Conservation (phyloP, 805 yeast species). For the Huiozyma naganishii region DNA sequence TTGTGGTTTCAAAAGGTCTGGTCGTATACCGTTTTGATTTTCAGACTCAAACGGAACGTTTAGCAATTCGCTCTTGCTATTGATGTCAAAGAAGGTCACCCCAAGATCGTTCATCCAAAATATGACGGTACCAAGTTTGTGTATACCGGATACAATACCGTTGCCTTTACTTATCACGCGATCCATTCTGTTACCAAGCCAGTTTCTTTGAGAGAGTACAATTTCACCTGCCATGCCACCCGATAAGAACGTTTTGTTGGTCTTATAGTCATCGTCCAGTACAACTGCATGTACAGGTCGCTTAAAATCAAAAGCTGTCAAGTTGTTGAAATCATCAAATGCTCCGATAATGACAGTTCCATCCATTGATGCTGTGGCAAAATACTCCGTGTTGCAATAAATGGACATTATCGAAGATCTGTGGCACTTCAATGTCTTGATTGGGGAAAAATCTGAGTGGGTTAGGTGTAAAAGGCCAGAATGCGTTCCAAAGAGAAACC, state of each 20-base stretch:
- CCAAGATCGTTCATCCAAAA: slow-evolving; percentile 84
- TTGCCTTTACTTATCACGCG: slow-evolving; percentile 43
- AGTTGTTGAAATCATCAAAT: slow-evolving; percentile 42
- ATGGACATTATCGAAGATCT: slow-evolving; percentile 72
- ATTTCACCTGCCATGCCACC: slow-evolving; percentile 90
- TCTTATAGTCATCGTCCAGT: slow-evolving; percentile 56
- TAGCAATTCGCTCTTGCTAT: slow-evolving; percentile 38
- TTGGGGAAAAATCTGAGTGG: slow-evolving; percentile 42
- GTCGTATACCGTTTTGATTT: slow-evolving; percentile 36
- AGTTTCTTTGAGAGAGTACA: slow-evolving; percentile 59
- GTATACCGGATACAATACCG: slow-evolving; percentile 64
- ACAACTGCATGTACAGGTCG: slow-evolving; percentile 85
- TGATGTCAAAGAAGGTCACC: slow-evolving; percentile 52
- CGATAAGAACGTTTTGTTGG: slow-evolving; percentile 56
- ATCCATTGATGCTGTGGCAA: slow-evolving; percentile 88
- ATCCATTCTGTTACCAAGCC: slow-evolving; percentile 81
- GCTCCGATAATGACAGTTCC: slow-evolving; percentile 85
- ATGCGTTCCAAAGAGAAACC: slow-evolving; percentile 80
- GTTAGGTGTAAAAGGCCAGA: slow-evolving; percentile 71
- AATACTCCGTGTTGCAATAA: slow-evolving; percentile 57
- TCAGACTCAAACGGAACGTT: slow-evolving; percentile 42
- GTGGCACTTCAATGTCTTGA: slow-evolving; percentile 75
- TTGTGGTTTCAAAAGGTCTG: slow-evolving; percentile 80
- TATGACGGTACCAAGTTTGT: slow-evolving; percentile 51
- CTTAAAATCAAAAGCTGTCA: slow-evolving; percentile 68